phyloP scores from a whole-genome alignment of 164 flowering plant species.

The Hamamelis virginiana region DNA sequence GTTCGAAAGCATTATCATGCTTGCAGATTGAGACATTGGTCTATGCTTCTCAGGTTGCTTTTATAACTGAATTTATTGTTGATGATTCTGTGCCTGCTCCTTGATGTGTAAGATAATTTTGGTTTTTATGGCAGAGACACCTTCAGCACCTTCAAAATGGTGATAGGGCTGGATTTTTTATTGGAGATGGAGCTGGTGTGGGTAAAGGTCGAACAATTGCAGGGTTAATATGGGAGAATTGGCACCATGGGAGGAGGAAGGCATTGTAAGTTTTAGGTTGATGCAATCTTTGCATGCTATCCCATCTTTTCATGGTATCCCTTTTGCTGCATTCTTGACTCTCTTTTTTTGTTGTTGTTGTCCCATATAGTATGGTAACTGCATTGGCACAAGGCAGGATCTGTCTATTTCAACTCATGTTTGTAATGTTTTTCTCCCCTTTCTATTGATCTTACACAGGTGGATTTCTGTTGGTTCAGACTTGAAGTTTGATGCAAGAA shows the following conservation, averaged over 20 bases:
- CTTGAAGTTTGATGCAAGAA: slow-evolving; percentile 89
- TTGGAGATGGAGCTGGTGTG: slow-evolving; percentile 99
- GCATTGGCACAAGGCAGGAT: background rate
- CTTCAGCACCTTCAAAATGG: slow-evolving; percentile 74
- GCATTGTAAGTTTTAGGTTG: slow-evolving; percentile 63
- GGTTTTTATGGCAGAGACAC: slow-evolving; percentile 60
- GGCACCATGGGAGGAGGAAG: slow-evolving; percentile 87
- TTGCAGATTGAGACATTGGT: slow-evolving; percentile 95
- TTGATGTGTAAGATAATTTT: slow-evolving; percentile 6
- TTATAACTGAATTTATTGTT: slow-evolving; percentile 4
- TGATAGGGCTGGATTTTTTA: slow-evolving; percentile 87
- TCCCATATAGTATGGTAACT: background rate
- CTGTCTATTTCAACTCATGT: slow-evolving; percentile 1
- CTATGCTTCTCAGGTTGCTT: slow-evolving; percentile 87
- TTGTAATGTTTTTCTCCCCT: slow-evolving; percentile 10
- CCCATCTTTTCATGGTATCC: background rate
- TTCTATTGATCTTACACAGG: slow-evolving; percentile 45
- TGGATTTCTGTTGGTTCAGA: slow-evolving; percentile 99
- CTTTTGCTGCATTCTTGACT: slow-evolving; percentile 1
- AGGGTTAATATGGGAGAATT: slow-evolving; percentile 97
- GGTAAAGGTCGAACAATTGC: slow-evolving; percentile 99
- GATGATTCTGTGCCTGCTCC: background rate
- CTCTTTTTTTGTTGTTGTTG: no score
- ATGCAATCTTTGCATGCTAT: slow-evolving; percentile 5
- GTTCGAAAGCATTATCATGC: slow-evolving; percentile 74